Base-by-base conservation (phyloP, 2,329 filamentous ascomycete species). In the Fusarium pseudograminearum region DNA sequence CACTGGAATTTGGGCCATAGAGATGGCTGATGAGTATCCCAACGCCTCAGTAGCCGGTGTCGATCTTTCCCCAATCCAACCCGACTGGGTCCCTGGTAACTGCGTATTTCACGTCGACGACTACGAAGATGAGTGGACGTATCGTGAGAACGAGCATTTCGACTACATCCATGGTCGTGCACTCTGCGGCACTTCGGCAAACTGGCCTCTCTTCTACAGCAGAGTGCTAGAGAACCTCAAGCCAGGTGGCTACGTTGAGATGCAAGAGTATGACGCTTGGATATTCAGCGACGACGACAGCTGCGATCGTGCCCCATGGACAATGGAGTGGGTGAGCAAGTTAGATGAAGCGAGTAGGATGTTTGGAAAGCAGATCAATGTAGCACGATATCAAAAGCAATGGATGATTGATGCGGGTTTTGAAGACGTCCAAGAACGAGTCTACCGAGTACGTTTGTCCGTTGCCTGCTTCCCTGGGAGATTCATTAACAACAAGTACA, bases 101-200 rank as follows among this genome's bases (percentile, higher is more conserved):
- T 86, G 89, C 62, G 83, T 85, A 59, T 91, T 91, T 70, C 83
- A 89, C 58, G 84, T 91, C 36, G 89, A 92, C 73, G 89, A 92
- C 73, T 85, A 87, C 36, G 87, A 89, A 73, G 84, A 87, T 72
- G 73, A 79, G 30, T 82, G 69, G 78, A 79, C 71, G 52, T 76
- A 62, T 31, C 65, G 64, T 16, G 60, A 70, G 4, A 14, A 72
- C 52, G 51, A 79, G 74, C 71, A 82, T 1, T 79, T 79, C 26
- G 78, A 80, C 64, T 81, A 73, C 52, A 79, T 82, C 56, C 80
- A 82, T 54, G 72, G 76, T 2, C 77, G 81, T 12, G 74, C 78
- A 8, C 68, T 80, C 20, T 74, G 75, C 4, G 78, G 78, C 5
- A 79, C 78, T 2, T 79, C 76, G 2, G 65, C 75, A 2, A 58